Evolutionary conservation across 352 stramenopile species (phyloP), one percentile per base, ranked within the genome.

Genomic region (Pythium rhizo-oryzae): DNA sequence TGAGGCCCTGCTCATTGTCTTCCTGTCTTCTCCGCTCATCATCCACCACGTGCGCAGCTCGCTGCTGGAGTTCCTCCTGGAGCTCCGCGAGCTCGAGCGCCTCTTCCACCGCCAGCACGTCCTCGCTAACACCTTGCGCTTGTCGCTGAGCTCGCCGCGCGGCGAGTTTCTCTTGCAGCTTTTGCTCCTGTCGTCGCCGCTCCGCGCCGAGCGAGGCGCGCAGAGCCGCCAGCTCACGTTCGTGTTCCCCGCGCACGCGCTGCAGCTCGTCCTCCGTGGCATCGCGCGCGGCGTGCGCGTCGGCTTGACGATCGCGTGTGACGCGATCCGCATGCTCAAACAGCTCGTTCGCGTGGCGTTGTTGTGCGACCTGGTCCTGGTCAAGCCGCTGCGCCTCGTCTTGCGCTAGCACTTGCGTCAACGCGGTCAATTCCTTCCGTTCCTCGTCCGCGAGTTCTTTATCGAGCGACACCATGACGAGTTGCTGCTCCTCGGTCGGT

Each of bases 151-250:
- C 41, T 9, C 71, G 71, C 19, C 59, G 55, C 4, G 51, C 24
- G 6, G 39, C 39, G 8, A 79, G 65, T 24, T 72, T 69, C 23
- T 76, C 64, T 8, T 74, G 77, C 23, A 93, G 67, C 35, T 87
- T 88, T 39, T 81, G 69, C 64, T 93, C 85, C 58, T 93, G 85
- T n/a, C 84, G 74, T 39, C 72, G 72, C 25, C 89, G 84, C 30
- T 92, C 86, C 11, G 74, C 77, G 5, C 80, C 66, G 16, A 92
- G 62, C 3, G 85, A 89, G 0, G 62, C 59, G 12, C 77, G 73
- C 13, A 93, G 56, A 8, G 61, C 64, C 24, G 68, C 66, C 58
- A 89, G 62, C 47, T 93, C 83, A 19, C 71, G 68, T 56, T 87
- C 81, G 47, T 93, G 85, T 51, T 91, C 82, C 4, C 78, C 59